Conservation (phyloP, 2,329 filamentous ascomycete genomes). For the Knoxdaviesia capensis region DNA sequence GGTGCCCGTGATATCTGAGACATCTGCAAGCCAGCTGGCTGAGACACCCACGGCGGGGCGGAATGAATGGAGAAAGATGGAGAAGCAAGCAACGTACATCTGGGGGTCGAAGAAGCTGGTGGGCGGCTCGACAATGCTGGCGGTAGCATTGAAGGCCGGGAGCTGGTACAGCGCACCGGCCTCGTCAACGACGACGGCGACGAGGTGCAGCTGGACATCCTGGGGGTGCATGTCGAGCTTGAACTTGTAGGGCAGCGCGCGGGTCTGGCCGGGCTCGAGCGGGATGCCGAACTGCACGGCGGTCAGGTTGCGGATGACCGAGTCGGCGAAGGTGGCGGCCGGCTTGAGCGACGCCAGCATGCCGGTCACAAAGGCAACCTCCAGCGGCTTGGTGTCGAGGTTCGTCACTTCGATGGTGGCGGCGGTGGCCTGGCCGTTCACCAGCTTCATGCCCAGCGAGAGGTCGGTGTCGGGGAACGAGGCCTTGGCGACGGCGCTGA, state of each 20-base stretch:
- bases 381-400: conserved; percentile 56
- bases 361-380: conserved; percentile 58
- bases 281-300: conserved; percentile 51
- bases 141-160: conserved; percentile 60
- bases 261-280: conserved; percentile 56
- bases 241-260: conserved; percentile 66
- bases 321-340: conserved; percentile 23
- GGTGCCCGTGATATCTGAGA: conserved; percentile 13
- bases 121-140: conserved; percentile 74
- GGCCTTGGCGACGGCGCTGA: conserved; percentile 45
- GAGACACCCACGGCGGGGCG: too few relatives aligned
- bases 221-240: conserved; percentile 82
- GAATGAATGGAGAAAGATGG: background rate
- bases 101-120: conserved; percentile 87
- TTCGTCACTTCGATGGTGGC: conserved; percentile 71
- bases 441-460: conserved; percentile 72
- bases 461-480: conserved; percentile 54
- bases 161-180: conserved; percentile 56
- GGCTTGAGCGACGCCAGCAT: conserved; percentile 39
- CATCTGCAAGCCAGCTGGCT: too few relatives aligned
- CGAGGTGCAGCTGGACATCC: conserved; percentile 61
- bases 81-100: conserved; percentile 43
- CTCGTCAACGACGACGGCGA: conserved; percentile 49
- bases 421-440: conserved; percentile 77
- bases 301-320: conserved; percentile 69